Evolutionary conservation across 2,329 filamentous ascomycete species (phyloP).

Genomic region (Pseudogymnoascus sp.): DNA sequence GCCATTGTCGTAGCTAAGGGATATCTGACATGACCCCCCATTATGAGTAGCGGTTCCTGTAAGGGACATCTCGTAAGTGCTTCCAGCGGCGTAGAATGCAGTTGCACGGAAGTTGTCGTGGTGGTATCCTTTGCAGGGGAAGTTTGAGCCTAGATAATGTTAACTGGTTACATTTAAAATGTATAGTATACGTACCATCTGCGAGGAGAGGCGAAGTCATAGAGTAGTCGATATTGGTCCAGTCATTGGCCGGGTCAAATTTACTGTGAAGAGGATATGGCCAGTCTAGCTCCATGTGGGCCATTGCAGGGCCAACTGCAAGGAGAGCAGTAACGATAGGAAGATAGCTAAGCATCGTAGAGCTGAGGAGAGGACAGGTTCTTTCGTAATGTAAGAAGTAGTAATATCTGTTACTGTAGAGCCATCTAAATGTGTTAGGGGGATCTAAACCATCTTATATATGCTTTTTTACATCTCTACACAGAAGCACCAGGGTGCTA

Average conservation of each 20-base stretch:
- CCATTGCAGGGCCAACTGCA: neutral
- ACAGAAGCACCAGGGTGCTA: neutral
- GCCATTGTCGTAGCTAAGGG: constrained; percentile 54
- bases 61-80: neutral
- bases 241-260: constrained; percentile 3
- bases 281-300: neutral
- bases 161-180: neutral
- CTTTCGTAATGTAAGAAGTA: neutral
- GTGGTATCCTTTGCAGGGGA: neutral
- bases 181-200: neutral
- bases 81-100: neutral
- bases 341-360: neutral
- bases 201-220: neutral
- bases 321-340: neutral
- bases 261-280: neutral
- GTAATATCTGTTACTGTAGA: neutral
- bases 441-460: neutral
- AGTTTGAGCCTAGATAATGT: constrained; percentile 7
- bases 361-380: neutral
- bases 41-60: constrained; percentile 42
- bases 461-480: neutral
- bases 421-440: neutral
- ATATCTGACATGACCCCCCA: constrained; percentile 57
- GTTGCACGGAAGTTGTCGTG: neutral
- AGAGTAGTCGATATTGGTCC: neutral